Percentiles rank a stretch among this genome's conserved stretches.
phyloP scores from a whole-genome alignment of 345 rosid genomes.

The Microcos paniculata region DNA sequence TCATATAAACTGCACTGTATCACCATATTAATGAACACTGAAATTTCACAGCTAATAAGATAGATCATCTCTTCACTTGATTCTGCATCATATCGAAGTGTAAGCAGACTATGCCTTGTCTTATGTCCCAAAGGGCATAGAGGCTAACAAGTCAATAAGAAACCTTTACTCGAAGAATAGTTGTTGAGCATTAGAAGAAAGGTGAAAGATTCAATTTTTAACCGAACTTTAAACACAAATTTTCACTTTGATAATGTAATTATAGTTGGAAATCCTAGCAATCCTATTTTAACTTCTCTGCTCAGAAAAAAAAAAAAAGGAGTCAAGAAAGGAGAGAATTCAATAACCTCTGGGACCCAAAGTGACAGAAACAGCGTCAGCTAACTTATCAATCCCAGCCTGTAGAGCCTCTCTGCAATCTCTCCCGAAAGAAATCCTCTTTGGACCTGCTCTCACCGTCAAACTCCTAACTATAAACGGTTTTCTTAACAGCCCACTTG shows the following conservation, averaged over 20 bases:
- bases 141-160: not conserved
- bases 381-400: conserved; percentile 83
- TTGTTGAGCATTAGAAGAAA: not conserved
- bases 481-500: conserved; percentile 24
- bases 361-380: conserved; percentile 88
- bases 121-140: not conserved
- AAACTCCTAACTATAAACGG: conserved; percentile 30
- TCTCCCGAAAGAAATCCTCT: conserved; percentile 63
- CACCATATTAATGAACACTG: not conserved
- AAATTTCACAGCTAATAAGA: not conserved
- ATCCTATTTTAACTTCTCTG: not conserved
- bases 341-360: conserved; percentile 71
- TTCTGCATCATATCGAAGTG: not conserved
- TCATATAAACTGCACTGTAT: conserved; percentile 6
- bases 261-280: not conserved
- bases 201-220: not conserved
- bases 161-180: not conserved
- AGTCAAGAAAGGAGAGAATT: not conserved
- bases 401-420: conserved; percentile 72
- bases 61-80: not conserved
- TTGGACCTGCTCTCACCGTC: conserved; percentile 66
- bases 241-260: not conserved
- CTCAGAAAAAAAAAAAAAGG: not conserved
- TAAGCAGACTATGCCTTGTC: not conserved
- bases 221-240: not conserved